A percentile compares a stretch with the other conserved stretches of the same genome.
phyloP scores from a whole-genome alignment of 345 rosid species.

The Raphanus sativus region DNA sequence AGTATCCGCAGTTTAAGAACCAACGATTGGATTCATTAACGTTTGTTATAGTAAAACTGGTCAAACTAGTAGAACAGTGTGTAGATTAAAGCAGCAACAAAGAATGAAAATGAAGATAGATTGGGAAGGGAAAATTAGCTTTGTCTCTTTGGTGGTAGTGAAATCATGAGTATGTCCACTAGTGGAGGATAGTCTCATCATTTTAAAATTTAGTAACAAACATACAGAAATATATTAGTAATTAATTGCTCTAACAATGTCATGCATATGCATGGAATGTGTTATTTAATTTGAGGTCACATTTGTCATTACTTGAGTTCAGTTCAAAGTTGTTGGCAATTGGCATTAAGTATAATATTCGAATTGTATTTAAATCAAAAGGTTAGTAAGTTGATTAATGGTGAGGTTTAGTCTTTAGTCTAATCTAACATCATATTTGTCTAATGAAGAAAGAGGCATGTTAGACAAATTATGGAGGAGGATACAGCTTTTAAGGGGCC shows the following conservation, averaged over 20 bases:
- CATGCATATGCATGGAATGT: slow-evolving; percentile 28
- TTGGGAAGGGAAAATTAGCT: slow-evolving; percentile 2
- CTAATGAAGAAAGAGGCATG: slow-evolving; percentile 27
- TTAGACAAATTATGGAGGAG: slow-evolving; percentile 33
- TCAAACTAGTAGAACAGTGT: slow-evolving; percentile 3
- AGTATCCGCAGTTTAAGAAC: not conserved
- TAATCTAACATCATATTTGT: not conserved
- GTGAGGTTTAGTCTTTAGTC: not conserved
- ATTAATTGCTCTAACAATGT: not conserved
- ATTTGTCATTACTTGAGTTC: slow-evolving; percentile 15
- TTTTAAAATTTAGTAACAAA: not conserved
- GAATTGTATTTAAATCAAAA: not conserved
- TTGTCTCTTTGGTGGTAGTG: slow-evolving; percentile 27
- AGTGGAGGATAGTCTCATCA: slow-evolving; percentile 30
- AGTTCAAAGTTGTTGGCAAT: slow-evolving; percentile 6
- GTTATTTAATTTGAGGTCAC: slow-evolving; percentile 17
- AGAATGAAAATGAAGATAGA: slow-evolving; percentile 19
- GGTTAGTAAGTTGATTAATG: not conserved
- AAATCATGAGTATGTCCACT: slow-evolving; percentile 31
- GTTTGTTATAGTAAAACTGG: not conserved
- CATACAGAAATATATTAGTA: not conserved
- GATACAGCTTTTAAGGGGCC: slow-evolving; percentile 29
- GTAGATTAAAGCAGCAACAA: slow-evolving; percentile 8
- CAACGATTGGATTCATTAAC: not conserved
- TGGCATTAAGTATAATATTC: slow-evolving; percentile 7